Evolutionary conservation across 75 land plant species (phyloP), one percentile per base, ranked within the genome.

Genomic region (Isoetes taiwanensis): DNA sequence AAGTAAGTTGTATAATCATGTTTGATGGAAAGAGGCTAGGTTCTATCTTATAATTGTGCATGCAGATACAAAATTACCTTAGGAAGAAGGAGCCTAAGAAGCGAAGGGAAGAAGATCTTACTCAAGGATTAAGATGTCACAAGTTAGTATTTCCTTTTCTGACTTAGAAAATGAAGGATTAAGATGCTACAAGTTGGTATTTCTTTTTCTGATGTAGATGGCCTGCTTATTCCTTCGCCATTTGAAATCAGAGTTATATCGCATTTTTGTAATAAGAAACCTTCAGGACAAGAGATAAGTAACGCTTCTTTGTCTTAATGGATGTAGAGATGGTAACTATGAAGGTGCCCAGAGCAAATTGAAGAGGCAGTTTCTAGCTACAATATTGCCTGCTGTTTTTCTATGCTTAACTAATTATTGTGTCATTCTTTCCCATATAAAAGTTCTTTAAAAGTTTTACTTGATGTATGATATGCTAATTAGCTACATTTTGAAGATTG

Each of bases 311-410:
- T n/a, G 59, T 17, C 19, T 34, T 43, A 6, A 12, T 8, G 32
- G 19, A 3, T 43, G 2, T 54, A 86, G 93, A 68, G 63, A 58
- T 37, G 79, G 62, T 26, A 80, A 83, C 63, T 84, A 77, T 67
- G 82, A 93, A 43, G 89, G 74, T 39, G 98, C 98, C 98, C 98
- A 1, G 79, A 73, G 52, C 59, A 63, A 19, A 38, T 63, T 9
- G 98, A 93, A 70, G 79, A 75, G 50, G 64, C 89, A n/a, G 79
- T 87, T 3, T 85, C 98, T 17, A 75, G 80, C 71, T 93, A 93
- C 68, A 93, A 93, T 69, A 88, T 93, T 16, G 98, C 98, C 0
- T 93, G 95, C 59, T 93, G 98, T 66, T 93, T 86, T 56, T 80
- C 98, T 11, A 78, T 81, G 70, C 81, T 93, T 33, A 83, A 87